A percentile compares a stretch with the other conserved stretches of the same genome.
phyloP scores from a whole-genome alignment of 176 grass and related monocot species.

The Oryza glumipatula region DNA sequence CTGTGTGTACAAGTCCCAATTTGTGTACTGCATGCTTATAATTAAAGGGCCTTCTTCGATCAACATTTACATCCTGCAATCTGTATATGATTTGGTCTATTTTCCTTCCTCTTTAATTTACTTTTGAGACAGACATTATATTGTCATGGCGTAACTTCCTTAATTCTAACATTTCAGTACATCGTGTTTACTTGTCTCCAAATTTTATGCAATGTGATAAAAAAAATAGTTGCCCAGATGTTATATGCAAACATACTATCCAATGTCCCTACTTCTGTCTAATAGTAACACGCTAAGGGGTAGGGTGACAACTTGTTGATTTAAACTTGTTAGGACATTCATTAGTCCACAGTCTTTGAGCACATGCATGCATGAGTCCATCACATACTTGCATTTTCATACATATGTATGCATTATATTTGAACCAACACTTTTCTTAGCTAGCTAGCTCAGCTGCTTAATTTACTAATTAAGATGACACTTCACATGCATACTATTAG shows the following conservation, averaged over 20 bases:
- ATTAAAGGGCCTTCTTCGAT: not conserved
- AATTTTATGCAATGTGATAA: not conserved
- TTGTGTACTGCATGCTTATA: not conserved
- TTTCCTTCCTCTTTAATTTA: not conserved
- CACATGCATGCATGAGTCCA: not conserved
- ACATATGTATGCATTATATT: not conserved
- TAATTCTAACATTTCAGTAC: not conserved
- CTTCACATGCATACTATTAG: conserved; percentile 2
- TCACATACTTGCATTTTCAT: not conserved
- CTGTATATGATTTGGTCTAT: not conserved
- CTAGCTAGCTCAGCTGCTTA: not conserved
- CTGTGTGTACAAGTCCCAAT: not conserved
- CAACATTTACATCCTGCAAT: not conserved
- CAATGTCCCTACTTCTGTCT: not conserved
- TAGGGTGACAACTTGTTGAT: not conserved
- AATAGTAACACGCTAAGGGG: not conserved
- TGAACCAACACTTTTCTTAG: not conserved
- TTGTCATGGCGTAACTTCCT: not conserved
- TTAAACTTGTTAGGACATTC: not conserved
- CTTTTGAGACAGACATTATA: not conserved
- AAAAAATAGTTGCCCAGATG: not conserved
- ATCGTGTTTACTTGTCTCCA: not conserved
- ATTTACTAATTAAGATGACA: not conserved
- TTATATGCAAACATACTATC: not conserved
- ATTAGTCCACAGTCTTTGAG: not conserved